phyloP scores from a whole-genome alignment of 257 asterid genomes.

The Striga asiatica region DNA sequence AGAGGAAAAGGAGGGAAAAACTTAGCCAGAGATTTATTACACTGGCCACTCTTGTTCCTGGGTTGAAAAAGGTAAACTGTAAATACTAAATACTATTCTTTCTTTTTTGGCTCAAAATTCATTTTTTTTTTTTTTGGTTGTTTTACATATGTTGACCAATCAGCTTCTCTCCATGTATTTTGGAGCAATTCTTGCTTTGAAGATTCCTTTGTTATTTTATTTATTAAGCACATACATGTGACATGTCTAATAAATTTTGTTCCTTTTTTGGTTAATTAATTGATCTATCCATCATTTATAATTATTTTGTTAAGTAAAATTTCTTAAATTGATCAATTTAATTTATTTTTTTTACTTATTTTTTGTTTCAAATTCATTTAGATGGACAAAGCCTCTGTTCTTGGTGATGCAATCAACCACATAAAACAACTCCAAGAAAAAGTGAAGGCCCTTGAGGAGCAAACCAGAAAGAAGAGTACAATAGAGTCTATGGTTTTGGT shows the following conservation, averaged over 20 bases:
- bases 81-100: no score
- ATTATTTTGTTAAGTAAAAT: no score
- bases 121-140: no score
- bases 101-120: no score
- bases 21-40: conserved; percentile 78
- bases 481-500: conserved; percentile 41
- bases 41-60: conserved; percentile 75
- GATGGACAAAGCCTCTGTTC: conserved; percentile 86
- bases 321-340: neutral
- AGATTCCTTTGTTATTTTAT: no score
- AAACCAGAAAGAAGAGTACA: conserved; percentile 30
- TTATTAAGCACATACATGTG: no score
- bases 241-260: no score
- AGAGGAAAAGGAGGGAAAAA: conserved; percentile 74
- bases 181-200: no score
- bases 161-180: no score
- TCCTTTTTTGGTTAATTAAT: no score
- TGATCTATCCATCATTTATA: no score
- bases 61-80: conserved; percentile 57
- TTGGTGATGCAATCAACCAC: conserved; percentile 76
- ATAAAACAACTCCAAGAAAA: conserved; percentile 66
- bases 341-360: neutral
- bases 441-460: conserved; percentile 54
- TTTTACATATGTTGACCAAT: no score
- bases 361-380: neutral